phyloP scores from a whole-genome alignment of 495 filamentous ascomycete species.

The Rostrohypoxylon terebratum region DNA sequence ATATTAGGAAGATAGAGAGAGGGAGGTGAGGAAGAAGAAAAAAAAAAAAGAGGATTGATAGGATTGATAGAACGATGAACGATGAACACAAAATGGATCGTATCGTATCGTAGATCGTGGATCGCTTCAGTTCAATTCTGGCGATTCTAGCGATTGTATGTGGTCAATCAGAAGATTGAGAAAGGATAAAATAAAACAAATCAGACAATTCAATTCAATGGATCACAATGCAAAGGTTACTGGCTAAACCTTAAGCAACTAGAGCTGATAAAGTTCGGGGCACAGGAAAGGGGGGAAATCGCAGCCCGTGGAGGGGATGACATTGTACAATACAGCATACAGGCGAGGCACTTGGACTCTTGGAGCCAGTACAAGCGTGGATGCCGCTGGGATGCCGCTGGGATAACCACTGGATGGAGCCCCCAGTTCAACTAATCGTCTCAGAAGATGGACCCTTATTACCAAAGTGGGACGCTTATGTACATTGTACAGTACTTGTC shows the following conservation, averaged over 20 bases:
- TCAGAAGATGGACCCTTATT: constrained; percentile 22
- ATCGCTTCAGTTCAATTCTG: background rate
- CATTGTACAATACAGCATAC: background rate
- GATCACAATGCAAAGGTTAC: constrained; percentile 7
- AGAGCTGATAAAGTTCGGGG: constrained; percentile 21
- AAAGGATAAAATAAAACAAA: background rate
- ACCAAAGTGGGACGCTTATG: constrained; percentile 15
- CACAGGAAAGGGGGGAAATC: constrained; percentile 31
- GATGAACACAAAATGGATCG: background rate
- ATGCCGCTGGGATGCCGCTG: background rate
- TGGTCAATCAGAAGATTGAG: background rate
- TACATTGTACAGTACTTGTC: background rate
- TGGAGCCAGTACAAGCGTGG: background rate
- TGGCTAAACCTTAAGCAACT: constrained; percentile 11
- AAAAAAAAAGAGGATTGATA: background rate
- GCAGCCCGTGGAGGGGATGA: constrained; percentile 18
- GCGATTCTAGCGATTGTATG: background rate
- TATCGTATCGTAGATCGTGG: background rate
- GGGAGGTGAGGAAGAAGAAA: too few species aligned
- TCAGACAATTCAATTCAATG: constrained; percentile 13
- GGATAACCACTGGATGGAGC: constrained; percentile 1
- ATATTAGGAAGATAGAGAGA: background rate
- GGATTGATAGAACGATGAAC: background rate
- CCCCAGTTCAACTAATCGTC: constrained; percentile 13
- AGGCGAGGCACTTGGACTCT: background rate